Conservation (phyloP, 2,329 filamentous ascomycete species). For the Erysiphe neolycopersici region DNA sequence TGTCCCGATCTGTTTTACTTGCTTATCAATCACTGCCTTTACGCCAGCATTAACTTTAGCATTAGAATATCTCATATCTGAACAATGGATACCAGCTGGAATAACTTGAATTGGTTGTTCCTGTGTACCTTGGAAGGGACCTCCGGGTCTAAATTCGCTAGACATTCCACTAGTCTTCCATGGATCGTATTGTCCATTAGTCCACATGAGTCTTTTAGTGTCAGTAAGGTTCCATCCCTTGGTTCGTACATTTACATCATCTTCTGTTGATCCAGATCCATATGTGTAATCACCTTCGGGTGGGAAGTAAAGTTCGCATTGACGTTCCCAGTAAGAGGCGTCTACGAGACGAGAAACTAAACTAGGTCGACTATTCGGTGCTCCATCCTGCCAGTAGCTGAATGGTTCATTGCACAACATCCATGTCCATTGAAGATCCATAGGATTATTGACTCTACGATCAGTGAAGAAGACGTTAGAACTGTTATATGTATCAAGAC, state of each 20-base stretch:
- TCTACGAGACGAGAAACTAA: constrained; percentile 25
- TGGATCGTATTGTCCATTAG: constrained; percentile 31
- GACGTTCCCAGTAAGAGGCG: constrained; percentile 24
- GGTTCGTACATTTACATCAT: constrained; percentile 26
- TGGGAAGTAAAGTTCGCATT: constrained; percentile 30
- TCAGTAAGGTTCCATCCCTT: constrained; percentile 26
- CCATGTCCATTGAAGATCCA: constrained; percentile 30
- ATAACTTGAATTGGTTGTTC: constrained; percentile 25
- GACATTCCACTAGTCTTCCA: constrained; percentile 28
- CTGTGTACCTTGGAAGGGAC: constrained; percentile 21
- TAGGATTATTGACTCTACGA: constrained; percentile 18
- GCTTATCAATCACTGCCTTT: constrained; percentile 21
- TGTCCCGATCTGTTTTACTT: constrained; percentile 22
- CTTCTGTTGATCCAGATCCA: constrained; percentile 16
- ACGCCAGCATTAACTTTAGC: constrained; percentile 20
- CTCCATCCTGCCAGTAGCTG: constrained; percentile 27
- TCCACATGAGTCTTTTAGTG: constrained; percentile 27
- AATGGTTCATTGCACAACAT: constrained; percentile 32
- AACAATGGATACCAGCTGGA: constrained; percentile 26
- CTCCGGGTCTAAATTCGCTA: constrained; percentile 25
- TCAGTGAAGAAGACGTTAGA: constrained; percentile 24
- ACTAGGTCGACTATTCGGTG: constrained; percentile 18
- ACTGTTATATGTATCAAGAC: constrained; percentile 25
- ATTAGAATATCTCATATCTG: constrained; percentile 23
- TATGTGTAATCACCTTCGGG: constrained; percentile 21